Percentiles rank a stretch among this genome's conserved stretches.
Evolutionary conservation across 441 rosid genomes (phyloP).

Genomic region (Erodium moschatum): DNA sequence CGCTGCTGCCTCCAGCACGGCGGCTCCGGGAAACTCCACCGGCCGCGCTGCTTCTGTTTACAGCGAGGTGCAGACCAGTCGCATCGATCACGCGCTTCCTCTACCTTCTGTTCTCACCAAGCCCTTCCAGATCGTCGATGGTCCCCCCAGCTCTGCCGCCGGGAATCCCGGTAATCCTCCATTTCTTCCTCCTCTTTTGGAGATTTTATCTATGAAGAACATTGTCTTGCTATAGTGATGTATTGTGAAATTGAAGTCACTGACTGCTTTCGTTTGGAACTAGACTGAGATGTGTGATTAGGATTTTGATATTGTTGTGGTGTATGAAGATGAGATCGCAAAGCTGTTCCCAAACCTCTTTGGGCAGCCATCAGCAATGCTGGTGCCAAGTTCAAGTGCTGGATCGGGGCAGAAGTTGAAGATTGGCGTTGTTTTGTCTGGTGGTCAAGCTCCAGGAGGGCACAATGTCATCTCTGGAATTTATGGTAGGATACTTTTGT

Average conservation of each 20-base stretch:
- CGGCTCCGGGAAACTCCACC: constrained; percentile 18
- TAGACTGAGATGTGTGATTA: too few relatives aligned
- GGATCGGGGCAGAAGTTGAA: constrained; percentile 48
- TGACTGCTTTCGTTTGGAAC: too few relatives aligned
- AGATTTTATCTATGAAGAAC: too few relatives aligned
- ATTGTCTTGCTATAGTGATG: too few relatives aligned
- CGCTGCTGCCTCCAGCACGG: constrained; percentile 20
- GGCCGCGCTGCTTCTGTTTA: constrained; percentile 70
- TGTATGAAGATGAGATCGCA: constrained; percentile 64
- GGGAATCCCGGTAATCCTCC: too few relatives aligned
- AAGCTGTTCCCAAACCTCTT: constrained; percentile 79
- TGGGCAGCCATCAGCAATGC: constrained; percentile 73
- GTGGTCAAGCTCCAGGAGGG: constrained; percentile 99
- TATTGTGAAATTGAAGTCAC: too few relatives aligned
- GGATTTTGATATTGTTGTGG: constrained; percentile 14
- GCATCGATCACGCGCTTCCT: constrained; percentile 69
- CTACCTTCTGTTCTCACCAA: constrained; percentile 68
- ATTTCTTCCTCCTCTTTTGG: too few relatives aligned
- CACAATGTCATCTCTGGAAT: constrained; percentile 94
- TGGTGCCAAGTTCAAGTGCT: constrained; percentile 39
- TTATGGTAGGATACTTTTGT: constrained; percentile 45
- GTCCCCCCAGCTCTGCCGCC: too few relatives aligned
- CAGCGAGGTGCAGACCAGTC: constrained; percentile 78
- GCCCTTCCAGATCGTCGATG: constrained; percentile 52
- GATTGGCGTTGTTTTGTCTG: constrained; percentile 87